A percentile compares a stretch with the other conserved stretches of the same genome.
Evolutionary conservation across 1,284 basidiomycete genomes (phyloP).

Genomic region (Cerrena zonata): DNA sequence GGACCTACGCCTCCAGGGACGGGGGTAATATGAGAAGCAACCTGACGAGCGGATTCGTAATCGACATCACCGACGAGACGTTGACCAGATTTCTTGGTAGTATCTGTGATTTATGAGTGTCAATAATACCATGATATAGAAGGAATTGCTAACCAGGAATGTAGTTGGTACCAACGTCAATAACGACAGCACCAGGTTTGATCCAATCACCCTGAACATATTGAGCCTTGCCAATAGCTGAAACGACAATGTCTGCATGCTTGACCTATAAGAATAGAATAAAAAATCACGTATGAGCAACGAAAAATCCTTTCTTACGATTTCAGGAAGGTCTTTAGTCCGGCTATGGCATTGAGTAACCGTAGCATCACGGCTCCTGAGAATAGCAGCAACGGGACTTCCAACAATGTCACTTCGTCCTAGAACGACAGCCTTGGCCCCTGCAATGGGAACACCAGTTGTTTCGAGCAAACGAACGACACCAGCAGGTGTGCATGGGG

Average conservation of each 20-base stretch:
- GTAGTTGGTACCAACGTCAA: slow-evolving; percentile 98
- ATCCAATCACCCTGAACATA: slow-evolving; percentile 93
- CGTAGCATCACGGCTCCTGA: slow-evolving; percentile 88
- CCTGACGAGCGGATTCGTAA: slow-evolving; percentile 68
- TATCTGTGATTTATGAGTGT: slow-evolving; percentile 49
- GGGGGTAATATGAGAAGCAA: slow-evolving; percentile 90
- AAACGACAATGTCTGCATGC: slow-evolving; percentile 86
- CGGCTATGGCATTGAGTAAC: slow-evolving; percentile 96
- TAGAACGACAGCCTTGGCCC: slow-evolving; percentile 85
- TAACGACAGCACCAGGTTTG: slow-evolving; percentile 89
- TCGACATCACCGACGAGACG: slow-evolving; percentile 96
- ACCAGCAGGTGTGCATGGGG: slow-evolving; percentile 93
- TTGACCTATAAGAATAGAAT: slow-evolving; percentile 50
- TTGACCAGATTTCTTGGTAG: slow-evolving; percentile 90
- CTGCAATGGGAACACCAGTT: slow-evolving; percentile 70
- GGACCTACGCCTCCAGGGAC: slow-evolving; percentile 98
- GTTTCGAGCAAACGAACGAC: slow-evolving; percentile 87
- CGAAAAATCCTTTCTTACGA: slow-evolving; percentile 56
- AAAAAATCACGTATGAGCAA: background rate
- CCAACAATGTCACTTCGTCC: slow-evolving; percentile 98
- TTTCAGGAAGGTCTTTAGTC: slow-evolving; percentile 74
- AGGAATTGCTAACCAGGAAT: slow-evolving; percentile 59
- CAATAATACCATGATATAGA: background rate
- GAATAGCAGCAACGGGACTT: slow-evolving; percentile 86
- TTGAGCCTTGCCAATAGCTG: slow-evolving; percentile 88